These are phyloP conservation scores for Plasmodium adleri DNA, from an alignment of 169 alveolate species.

Conservation along the genomic window DNA sequence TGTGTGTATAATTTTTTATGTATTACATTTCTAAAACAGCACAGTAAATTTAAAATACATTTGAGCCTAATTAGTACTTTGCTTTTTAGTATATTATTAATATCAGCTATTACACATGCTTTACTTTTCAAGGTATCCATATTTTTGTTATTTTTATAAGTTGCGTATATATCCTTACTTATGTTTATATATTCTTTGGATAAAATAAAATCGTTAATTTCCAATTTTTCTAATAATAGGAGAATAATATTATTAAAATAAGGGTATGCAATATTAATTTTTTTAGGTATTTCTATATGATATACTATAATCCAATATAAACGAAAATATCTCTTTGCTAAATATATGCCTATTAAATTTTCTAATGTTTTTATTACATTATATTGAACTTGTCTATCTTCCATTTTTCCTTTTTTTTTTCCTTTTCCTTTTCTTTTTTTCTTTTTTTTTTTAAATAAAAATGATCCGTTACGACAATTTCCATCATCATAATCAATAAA, in stretches of 20 bases:
- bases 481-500: constrained; percentile 44
- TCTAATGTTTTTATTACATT: constrained; percentile 62
- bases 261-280: constrained; percentile 42
- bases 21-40: constrained; percentile 68
- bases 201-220: constrained; percentile 55
- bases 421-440: constrained; percentile 31
- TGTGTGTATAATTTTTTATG: background rate
- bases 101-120: constrained; percentile 19
- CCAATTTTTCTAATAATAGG: constrained; percentile 58
- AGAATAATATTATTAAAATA: constrained; percentile 71
- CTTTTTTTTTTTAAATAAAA: constrained; percentile 55
- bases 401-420: constrained; percentile 28
- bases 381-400: constrained; percentile 49
- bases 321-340: constrained; percentile 70
- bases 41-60: constrained; percentile 48
- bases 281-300: constrained; percentile 71
- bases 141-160: constrained; percentile 37
- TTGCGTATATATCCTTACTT: constrained; percentile 41
- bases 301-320: constrained; percentile 67
- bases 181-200: constrained; percentile 60
- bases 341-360: constrained; percentile 52
- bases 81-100: constrained; percentile 24
- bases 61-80: constrained; percentile 31
- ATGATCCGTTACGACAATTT: constrained; percentile 21
- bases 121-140: constrained; percentile 32